A percentile compares a stretch with the other conserved stretches of the same genome.
phyloP scores from a whole-genome alignment of 306 rosid species.

The Dryas octopetala region DNA sequence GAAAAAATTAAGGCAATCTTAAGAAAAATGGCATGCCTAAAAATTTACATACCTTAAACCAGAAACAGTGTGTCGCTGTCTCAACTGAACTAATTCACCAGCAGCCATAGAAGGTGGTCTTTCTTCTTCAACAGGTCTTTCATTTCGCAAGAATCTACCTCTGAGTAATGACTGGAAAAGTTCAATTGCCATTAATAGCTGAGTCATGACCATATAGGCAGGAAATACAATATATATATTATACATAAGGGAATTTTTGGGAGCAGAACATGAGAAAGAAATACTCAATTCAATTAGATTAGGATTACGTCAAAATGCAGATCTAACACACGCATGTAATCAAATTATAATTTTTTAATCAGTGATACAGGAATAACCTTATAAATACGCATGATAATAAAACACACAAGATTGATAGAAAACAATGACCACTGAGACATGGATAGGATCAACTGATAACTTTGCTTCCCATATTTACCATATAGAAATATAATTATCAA shows the following conservation, averaged over 20 bases:
- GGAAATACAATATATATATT: neutral
- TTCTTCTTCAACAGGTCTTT: conserved; percentile 87
- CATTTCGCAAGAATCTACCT: conserved; percentile 97
- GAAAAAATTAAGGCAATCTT: neutral
- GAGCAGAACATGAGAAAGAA: neutral
- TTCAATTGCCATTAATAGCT: conserved; percentile 36
- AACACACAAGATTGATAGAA: neutral
- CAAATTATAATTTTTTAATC: too few species aligned
- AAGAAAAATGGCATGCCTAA: conserved; percentile 21
- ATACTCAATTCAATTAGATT: neutral
- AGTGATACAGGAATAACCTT: neutral
- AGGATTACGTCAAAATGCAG: neutral
- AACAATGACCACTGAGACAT: neutral
- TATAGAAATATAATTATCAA: neutral
- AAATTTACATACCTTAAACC: conserved; percentile 69
- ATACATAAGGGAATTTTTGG: neutral
- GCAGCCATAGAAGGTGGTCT: conserved; percentile 92
- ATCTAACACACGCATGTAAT: neutral
- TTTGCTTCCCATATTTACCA: neutral
- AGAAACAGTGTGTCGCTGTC: conserved; percentile 92
- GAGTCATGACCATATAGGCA: conserved; percentile 8
- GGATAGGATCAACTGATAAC: neutral
- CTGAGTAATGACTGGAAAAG: conserved; percentile 85
- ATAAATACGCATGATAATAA: neutral
- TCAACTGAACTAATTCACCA: conserved; percentile 81